Conservation (phyloP, 805 yeast genomes). For the Spathaspora hagerdaliae region DNA sequence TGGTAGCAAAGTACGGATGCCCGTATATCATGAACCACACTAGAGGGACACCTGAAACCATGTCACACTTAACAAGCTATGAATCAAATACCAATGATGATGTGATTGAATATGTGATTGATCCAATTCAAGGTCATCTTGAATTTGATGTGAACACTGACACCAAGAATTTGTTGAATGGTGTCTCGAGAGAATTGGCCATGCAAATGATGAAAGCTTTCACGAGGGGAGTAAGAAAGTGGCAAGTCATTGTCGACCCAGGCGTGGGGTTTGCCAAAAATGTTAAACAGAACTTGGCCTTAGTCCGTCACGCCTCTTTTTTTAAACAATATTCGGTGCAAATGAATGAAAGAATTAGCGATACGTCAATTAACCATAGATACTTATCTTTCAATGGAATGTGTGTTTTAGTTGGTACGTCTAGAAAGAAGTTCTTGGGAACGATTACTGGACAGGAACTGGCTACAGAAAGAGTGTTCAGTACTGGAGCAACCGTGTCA, state of each 20-base stretch:
- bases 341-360: slow-evolving; percentile 12
- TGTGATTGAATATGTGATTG: slow-evolving; percentile 33
- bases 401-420: slow-evolving; percentile 80
- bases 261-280: slow-evolving; percentile 96
- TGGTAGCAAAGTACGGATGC: slow-evolving; percentile 65
- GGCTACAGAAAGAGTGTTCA: slow-evolving; percentile 63
- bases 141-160: slow-evolving; percentile 15
- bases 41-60: slow-evolving; percentile 75
- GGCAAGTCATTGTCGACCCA: slow-evolving; percentile 93
- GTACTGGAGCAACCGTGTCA: slow-evolving; percentile 72
- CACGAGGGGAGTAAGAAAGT: slow-evolving; percentile 63
- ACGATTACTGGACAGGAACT: slow-evolving; percentile 53
- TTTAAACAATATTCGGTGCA: slow-evolving; percentile 46
- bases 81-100: slow-evolving; percentile 32
- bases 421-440: slow-evolving; percentile 86
- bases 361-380: slow-evolving; percentile 9
- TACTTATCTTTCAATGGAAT: slow-evolving; percentile 48
- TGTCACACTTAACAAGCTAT: slow-evolving; percentile 61
- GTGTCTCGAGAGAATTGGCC: slow-evolving; percentile 64
- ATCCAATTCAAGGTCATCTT: slow-evolving; percentile 20
- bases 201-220: slow-evolving; percentile 53
- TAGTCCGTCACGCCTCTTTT: slow-evolving; percentile 50
- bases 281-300: slow-evolving; percentile 59
- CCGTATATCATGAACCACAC: slow-evolving; percentile 83
- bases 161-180: slow-evolving; percentile 42